Percentiles rank a stretch among this genome's conserved stretches.
Conservation (phyloP, 805 yeast genomes). For the Kuraishia cidri region DNA sequence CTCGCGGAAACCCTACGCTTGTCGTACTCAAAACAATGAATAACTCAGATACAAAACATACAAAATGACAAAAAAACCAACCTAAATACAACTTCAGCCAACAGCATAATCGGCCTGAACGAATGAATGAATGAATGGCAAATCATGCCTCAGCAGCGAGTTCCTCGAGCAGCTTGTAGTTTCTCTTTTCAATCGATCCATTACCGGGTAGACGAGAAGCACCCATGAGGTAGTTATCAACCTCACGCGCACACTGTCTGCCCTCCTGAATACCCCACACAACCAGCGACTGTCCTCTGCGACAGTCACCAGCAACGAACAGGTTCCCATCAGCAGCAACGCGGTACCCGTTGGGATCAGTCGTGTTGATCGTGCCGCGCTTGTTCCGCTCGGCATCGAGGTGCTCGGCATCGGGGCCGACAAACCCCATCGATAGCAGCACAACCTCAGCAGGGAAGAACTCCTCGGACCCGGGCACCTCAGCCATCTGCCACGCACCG, state of each 20-base stretch:
- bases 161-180: constrained; percentile 68
- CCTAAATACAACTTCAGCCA: too few relatives aligned
- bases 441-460: constrained; percentile 93
- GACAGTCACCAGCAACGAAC: constrained; percentile 97
- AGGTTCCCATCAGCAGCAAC: constrained; percentile 56
- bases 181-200: constrained; percentile 86
- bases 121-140: too few relatives aligned
- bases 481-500: constrained; percentile 99
- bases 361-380: constrained; percentile 77
- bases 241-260: constrained; percentile 95
- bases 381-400: constrained; percentile 60
- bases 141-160: constrained; percentile 50
- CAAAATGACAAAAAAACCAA: too few relatives aligned
- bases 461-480: constrained; percentile 91
- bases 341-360: constrained; percentile 54
- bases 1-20: too few relatives aligned
- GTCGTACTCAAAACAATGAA: too few relatives aligned
- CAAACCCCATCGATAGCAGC: constrained; percentile 91
- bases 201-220: constrained; percentile 82
- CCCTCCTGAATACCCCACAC: constrained; percentile 99
- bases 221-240: constrained; percentile 74
- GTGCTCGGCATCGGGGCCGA: constrained; percentile 88
- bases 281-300: constrained; percentile 96
- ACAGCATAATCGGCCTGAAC: too few relatives aligned
- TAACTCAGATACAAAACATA: too few relatives aligned